These are phyloP conservation scores for Petrea volubilis DNA, from an alignment of 257 asterid genomes.

Conservation along the genomic window DNA sequence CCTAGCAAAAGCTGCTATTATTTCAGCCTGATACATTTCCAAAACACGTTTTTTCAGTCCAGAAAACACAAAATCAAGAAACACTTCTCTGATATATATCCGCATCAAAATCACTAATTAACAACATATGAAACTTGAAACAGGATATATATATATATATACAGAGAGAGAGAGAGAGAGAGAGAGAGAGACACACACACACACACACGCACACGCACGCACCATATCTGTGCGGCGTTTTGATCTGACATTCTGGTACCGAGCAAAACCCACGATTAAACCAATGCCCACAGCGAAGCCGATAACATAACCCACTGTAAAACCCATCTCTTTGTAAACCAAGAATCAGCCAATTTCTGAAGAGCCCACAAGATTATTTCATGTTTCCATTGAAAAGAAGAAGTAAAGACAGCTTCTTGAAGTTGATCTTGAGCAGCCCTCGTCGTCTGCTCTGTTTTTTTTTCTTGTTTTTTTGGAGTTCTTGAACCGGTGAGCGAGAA, in stretches of 20 bases:
- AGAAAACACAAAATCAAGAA: not conserved
- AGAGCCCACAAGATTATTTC: conserved; percentile 7
- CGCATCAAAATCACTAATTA: not conserved
- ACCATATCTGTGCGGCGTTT: conserved; percentile 71
- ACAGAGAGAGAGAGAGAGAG: too few relatives aligned
- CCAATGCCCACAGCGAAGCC: conserved; percentile 74
- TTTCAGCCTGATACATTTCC: conserved; percentile 49
- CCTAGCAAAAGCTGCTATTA: conserved; percentile 72
- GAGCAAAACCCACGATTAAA: conserved; percentile 68
- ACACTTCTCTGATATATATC: not conserved
- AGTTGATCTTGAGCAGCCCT: not conserved
- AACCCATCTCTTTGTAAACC: conserved; percentile 56
- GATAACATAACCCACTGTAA: conserved; percentile 50
- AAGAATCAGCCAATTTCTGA: not conserved
- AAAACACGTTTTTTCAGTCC: not conserved
- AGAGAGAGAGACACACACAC: too few relatives aligned
- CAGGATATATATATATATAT: not conserved
- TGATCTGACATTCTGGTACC: conserved; percentile 71
- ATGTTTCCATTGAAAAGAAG: not conserved
- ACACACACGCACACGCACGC: too few relatives aligned
- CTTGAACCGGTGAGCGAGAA: conserved; percentile 12
- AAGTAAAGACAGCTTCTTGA: not conserved
- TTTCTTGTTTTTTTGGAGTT: not conserved
- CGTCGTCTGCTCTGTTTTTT: not conserved
- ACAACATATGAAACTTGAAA: too few relatives aligned